phyloP scores from a whole-genome alignment of 2,329 filamentous ascomycete species.

The Cercospora zeina region DNA sequence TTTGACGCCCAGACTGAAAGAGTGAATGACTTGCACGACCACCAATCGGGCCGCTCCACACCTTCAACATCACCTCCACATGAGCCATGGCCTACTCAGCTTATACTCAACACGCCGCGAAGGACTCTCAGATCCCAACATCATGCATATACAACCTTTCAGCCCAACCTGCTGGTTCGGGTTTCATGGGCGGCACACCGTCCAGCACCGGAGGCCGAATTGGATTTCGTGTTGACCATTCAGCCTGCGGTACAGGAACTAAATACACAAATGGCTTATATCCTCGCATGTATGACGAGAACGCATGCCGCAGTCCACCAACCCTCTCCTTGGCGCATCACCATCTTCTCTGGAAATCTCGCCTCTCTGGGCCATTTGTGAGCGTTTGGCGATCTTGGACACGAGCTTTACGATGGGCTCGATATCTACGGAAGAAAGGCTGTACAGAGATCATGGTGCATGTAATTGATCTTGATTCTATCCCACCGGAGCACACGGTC shows the following conservation, averaged over 20 bases:
- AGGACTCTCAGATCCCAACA: background rate
- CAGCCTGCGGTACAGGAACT: constrained; percentile 3
- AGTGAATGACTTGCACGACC: background rate
- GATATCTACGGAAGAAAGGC: constrained; percentile 4
- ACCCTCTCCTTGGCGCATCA: constrained; percentile 10
- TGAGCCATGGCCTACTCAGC: constrained; percentile 8
- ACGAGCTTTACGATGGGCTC: constrained; percentile 14
- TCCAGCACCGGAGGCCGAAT: constrained; percentile 2
- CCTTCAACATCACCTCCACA: background rate
- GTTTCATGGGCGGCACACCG: background rate
- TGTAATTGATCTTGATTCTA: constrained; percentile 9
- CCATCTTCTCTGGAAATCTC: constrained; percentile 17
- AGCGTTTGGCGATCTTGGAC: constrained; percentile 16
- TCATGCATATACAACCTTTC: constrained; percentile 8
- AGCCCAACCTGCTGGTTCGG: constrained; percentile 13
- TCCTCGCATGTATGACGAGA: background rate
- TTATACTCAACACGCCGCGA: background rate
- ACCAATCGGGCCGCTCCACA: background rate
- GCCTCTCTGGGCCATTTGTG: constrained; percentile 13
- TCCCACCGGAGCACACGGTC: background rate
- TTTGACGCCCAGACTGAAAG: background rate
- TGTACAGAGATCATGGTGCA: constrained; percentile 11
- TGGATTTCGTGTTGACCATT: constrained; percentile 6
- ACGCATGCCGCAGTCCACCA: background rate
- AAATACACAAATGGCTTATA: constrained; percentile 10